Conservation (phyloP, 441 rosid species). For the Melastoma candidum region DNA sequence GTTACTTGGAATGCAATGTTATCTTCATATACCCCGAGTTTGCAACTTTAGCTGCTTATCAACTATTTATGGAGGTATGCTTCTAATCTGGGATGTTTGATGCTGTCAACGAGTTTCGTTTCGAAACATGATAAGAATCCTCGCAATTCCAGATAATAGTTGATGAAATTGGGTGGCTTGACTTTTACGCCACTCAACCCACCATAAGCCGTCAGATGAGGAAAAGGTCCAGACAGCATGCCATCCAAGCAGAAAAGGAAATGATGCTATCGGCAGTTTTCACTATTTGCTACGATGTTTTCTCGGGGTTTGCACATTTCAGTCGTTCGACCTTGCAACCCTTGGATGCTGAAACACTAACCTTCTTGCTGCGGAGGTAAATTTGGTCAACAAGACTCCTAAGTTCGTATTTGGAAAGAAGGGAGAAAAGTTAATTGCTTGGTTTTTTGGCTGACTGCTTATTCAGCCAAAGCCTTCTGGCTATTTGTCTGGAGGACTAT, state of each 20-base stretch:
- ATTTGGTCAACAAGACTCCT: slow-evolving; percentile 2
- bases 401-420: background rate
- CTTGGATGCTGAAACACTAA: slow-evolving; percentile 35
- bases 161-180: slow-evolving; percentile 73
- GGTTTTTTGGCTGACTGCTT: slow-evolving; percentile 9
- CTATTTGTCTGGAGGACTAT: slow-evolving; percentile 50
- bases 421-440: background rate
- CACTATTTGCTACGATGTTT: slow-evolving; percentile 61
- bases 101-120: slow-evolving; percentile 8
- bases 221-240: slow-evolving; percentile 39
- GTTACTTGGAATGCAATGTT: slow-evolving; percentile 64
- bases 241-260: slow-evolving; percentile 62
- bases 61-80: slow-evolving; percentile 55
- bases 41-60: slow-evolving; percentile 39
- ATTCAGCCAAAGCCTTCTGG: slow-evolving; percentile 51
- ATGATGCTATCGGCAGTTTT: slow-evolving; percentile 45
- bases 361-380: slow-evolving; percentile 56
- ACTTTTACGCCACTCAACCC: slow-evolving; percentile 33
- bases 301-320: slow-evolving; percentile 66
- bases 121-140: slow-evolving; percentile 7
- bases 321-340: slow-evolving; percentile 47
- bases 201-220: slow-evolving; percentile 25
- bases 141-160: slow-evolving; percentile 32
- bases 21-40: slow-evolving; percentile 50
- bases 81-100: slow-evolving; percentile 10